Evolutionary conservation across 768 basidiomycete genomes (phyloP).

Genomic region (Leccinum obscurum): DNA sequence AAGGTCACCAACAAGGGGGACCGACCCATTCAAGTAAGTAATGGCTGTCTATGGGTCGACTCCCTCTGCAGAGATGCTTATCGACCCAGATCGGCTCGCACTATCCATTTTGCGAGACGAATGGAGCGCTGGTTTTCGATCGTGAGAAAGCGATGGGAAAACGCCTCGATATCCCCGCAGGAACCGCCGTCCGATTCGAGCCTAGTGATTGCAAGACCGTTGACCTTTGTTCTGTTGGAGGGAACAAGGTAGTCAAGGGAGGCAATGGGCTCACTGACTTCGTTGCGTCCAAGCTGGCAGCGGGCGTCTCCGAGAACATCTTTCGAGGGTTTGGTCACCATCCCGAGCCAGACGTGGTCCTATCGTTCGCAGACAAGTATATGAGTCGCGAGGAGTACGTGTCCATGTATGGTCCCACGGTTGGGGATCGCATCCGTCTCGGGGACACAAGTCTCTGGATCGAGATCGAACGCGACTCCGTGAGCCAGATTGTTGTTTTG

Average conservation of each 20-base stretch:
- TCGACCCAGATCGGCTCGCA: constrained; percentile 79
- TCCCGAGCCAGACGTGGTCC: constrained; percentile 61
- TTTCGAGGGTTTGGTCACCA: constrained; percentile 65
- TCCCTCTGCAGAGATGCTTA: constrained; percentile 4
- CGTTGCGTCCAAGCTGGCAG: constrained; percentile 51
- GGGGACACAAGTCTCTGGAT: constrained; percentile 93
- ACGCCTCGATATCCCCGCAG: constrained; percentile 89
- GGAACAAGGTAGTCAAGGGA: constrained; percentile 68
- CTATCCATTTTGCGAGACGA: constrained; percentile 93
- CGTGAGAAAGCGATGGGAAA: constrained; percentile 77
- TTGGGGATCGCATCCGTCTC: constrained; percentile 83
- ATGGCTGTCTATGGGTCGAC: constrained; percentile 10
- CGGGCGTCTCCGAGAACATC: constrained; percentile 26
- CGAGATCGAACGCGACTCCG: constrained; percentile 85
- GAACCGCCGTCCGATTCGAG: constrained; percentile 96
- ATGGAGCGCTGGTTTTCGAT: constrained; percentile 79
- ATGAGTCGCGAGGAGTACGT: constrained; percentile 76
- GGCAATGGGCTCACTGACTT: constrained; percentile 60
- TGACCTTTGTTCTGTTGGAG: constrained; percentile 76
- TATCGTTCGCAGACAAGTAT: constrained; percentile 50
- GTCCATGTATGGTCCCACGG: constrained; percentile 94
- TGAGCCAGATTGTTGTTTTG: constrained; percentile 27
- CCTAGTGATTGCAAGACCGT: constrained; percentile 89
- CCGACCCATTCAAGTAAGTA: constrained; percentile 80
- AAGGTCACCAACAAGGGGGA: constrained; percentile 90